Evolutionary conservation across 768 basidiomycete genomes (phyloP).

Genomic region (Asterophora lycoperdoides): DNA sequence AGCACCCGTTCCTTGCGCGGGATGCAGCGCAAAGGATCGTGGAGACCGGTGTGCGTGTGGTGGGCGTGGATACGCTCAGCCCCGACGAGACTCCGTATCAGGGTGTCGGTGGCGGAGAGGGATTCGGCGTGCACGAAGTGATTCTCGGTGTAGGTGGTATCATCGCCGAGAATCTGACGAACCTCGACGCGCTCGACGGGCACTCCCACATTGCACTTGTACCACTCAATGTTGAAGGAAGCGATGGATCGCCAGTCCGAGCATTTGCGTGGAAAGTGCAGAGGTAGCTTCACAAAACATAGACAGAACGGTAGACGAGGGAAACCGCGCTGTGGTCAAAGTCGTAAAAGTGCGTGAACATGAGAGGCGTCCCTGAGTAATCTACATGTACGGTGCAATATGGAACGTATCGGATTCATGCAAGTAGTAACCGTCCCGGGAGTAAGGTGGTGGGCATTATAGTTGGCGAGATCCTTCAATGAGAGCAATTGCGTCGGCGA

Average conservation of each 20-base stretch:
- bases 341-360: not conserved
- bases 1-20: slow-evolving; percentile 61
- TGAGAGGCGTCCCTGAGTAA: not conserved
- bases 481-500: slow-evolving; percentile 48
- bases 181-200: slow-evolving; percentile 39
- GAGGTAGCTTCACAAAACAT: not conserved
- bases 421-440: no score
- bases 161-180: slow-evolving; percentile 69
- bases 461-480: slow-evolving; percentile 27
- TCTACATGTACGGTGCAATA: not conserved
- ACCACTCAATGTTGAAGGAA: slow-evolving; percentile 52
- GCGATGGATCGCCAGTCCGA: slow-evolving; percentile 70
- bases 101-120: slow-evolving; percentile 29
- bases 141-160: slow-evolving; percentile 58
- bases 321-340: not conserved
- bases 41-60: slow-evolving; percentile 46
- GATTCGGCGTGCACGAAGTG: slow-evolving; percentile 53
- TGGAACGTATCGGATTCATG: no score
- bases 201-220: slow-evolving; percentile 44
- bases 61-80: slow-evolving; percentile 63
- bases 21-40: slow-evolving; percentile 49
- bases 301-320: not conserved
- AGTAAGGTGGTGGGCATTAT: not conserved
- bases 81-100: slow-evolving; percentile 58
- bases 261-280: slow-evolving; percentile 48